A percentile compares a stretch with the other conserved stretches of the same genome.
phyloP scores from a whole-genome alignment of 306 rosid species.

The Benincasa hispida region DNA sequence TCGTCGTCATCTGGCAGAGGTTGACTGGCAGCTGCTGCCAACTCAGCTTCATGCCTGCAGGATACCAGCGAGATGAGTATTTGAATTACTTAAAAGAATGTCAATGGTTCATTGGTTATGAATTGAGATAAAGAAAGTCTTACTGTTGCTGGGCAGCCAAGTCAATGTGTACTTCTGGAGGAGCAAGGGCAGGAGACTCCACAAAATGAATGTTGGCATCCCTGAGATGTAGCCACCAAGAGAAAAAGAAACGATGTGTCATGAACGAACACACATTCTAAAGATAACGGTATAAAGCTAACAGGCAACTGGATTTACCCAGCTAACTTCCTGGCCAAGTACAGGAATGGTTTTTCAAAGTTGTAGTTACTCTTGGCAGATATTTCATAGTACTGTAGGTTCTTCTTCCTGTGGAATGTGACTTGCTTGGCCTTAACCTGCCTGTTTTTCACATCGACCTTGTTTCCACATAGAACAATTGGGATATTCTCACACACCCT shows the following conservation, averaged over 20 bases:
- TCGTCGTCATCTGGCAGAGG: not conserved
- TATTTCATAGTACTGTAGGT: slow-evolving; percentile 10
- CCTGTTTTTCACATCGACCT: no score
- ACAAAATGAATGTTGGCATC: slow-evolving; percentile 12
- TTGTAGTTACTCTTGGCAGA: slow-evolving; percentile 5
- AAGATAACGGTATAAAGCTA: not conserved
- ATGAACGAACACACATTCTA: not conserved
- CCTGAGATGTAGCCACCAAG: not conserved
- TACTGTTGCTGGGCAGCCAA: slow-evolving; percentile 14
- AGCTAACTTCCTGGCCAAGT: slow-evolving; percentile 16
- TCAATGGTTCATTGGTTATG: not conserved
- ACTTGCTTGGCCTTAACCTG: no score
- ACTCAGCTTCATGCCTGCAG: slow-evolving; percentile 19
- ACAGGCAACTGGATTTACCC: not conserved
- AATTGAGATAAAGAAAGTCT: not conserved
- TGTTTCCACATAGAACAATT: no score
- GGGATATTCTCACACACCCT: no score
- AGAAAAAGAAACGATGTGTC: not conserved
- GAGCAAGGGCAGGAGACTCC: slow-evolving; percentile 16
- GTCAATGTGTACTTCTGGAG: slow-evolving; percentile 19
- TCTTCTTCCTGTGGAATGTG: no score
- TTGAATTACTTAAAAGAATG: not conserved
- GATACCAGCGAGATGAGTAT: not conserved
- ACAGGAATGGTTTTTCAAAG: slow-evolving; percentile 15
- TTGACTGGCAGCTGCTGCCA: slow-evolving; percentile 4